phyloP scores from a whole-genome alignment of 2,329 filamentous ascomycete species.

The Ilyonectria destructans region DNA sequence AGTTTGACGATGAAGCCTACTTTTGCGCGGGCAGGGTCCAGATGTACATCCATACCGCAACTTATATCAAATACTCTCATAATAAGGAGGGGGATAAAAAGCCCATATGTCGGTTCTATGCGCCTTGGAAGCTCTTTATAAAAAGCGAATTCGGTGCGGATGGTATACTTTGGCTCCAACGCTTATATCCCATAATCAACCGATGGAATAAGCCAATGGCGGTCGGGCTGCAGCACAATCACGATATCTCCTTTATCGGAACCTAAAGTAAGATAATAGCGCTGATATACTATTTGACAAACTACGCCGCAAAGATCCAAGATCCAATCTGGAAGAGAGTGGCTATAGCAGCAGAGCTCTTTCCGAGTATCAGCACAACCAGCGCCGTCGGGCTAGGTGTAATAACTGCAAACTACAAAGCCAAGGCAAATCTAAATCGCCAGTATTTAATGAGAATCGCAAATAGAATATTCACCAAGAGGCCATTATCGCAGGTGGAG shows the following conservation, averaged over 20 bases:
- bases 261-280: slow-evolving; percentile 22
- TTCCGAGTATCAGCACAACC: not conserved
- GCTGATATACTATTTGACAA: slow-evolving; percentile 21
- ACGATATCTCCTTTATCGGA: slow-evolving; percentile 27
- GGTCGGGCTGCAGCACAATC: slow-evolving; percentile 15
- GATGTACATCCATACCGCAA: slow-evolving; percentile 16
- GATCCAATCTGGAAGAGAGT: slow-evolving; percentile 26
- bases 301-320: slow-evolving; percentile 25
- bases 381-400: not conserved
- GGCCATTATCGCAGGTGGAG: too few relatives aligned
- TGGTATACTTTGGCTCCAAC: not conserved
- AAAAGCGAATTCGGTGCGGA: too few relatives aligned
- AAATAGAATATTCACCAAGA: too few relatives aligned
- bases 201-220: slow-evolving; percentile 3
- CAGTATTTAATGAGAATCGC: slow-evolving; percentile 7
- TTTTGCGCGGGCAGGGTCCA: slow-evolving; percentile 20
- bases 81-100: not conserved
- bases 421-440: slow-evolving; percentile 16
- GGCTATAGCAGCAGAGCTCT: slow-evolving; percentile 10
- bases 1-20: slow-evolving; percentile 24
- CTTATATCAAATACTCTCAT: too few relatives aligned
- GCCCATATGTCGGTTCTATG: slow-evolving; percentile 9
- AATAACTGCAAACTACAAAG: slow-evolving; percentile 2
- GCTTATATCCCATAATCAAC: slow-evolving; percentile 20
- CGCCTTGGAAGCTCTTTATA: too few relatives aligned